Evolutionary conservation across 2,329 filamentous ascomycete species (phyloP), one percentile per base, ranked within the genome.

Genomic region (Helotiales sp.): DNA sequence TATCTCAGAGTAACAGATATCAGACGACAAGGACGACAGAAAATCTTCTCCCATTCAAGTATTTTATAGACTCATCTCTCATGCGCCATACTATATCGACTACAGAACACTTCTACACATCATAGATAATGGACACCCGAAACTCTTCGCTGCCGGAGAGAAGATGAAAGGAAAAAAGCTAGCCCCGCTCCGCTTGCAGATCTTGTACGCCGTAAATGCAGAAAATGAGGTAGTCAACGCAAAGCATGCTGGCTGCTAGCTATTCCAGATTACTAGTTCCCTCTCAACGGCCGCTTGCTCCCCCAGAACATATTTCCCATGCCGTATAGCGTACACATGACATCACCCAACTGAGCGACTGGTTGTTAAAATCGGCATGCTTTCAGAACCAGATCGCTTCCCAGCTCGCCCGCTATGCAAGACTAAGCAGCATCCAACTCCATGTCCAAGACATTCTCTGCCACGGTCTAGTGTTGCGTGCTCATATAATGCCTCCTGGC

Each of bases 401-500:
- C 22, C 42, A 27, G 25, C 22, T 44, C 40, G 54, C 52, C 34
- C 62, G 62, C 62, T 64, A 62, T 64, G 62, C 57, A 62, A 53
- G 27, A 17, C 27, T 25, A 31, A 55, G 33, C 30, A 57, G 52
- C 51, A 29, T 52, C 36, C 27, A 62, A 60, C 53, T 54, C 50
- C 61, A 17, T 52, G 36, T 13, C 49, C 31, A 12, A 34, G 29
- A 19, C 40, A 31, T 30, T 50, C 44, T 33, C 54, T 42, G 51
- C 44, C 15, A 22, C 27, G n/a, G 22, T 25, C 5, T 31, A 19
- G 12, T 22, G 19, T 31, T 38, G 22, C 15, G 53, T 44, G 42
- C 49, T 58, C 31, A 72, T 62, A 72, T 70, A 47, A 72, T 70
- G 24, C 70, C 70, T 25, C 70, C 70, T 40, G 70, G 70, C 31